Evolutionary conservation across 306 rosid species (phyloP), one percentile per base, ranked within the genome.

Genomic region (Sechiopsis laciniata): DNA sequence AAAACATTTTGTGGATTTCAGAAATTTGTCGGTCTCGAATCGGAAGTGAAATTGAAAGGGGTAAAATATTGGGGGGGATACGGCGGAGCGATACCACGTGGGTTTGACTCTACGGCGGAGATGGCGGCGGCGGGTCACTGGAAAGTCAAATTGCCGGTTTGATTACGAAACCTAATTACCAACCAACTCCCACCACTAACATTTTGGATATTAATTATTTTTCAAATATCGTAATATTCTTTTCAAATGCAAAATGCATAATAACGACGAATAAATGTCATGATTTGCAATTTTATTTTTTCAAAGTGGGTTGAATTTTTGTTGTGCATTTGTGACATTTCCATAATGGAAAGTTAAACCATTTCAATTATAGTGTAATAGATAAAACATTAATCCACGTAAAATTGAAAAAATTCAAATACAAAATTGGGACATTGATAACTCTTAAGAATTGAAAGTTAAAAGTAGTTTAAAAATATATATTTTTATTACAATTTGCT

Each of bases 81-180:
- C 35, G 72, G 5, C 55, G 72, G 72, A 66, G 72, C n/a, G 72
- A 12, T 35, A 10, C 72, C 72, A 66, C 72, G 55, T 42, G 54
- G 19, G 45, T 42, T 66, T 45, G 72, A 66, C 55, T 45, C 32
- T 0, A 1, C 72, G 72, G 35, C 55, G 32, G 72, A 45, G 45
- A n/a, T 54, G 0, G 0, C 55, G 72, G 35, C 55, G 32, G 72
- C 45, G 21, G 35, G 72, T 66, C 0, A 8, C 72, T n/a, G 35
- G 16, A 8, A 66, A 45, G 72, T 66, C 72, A 66, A 32, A 45
- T 17, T 11, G 24, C 55, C 35, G 55, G 20, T 66, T 66, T 45
- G 55, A 20, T 66, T 66, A 66, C 35, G 35, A 45, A 66, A 66
- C 72, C 42, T 40, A 65, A 40, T 32, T 6, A 40, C 10, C 8